Conservation (phyloP, 257 asterid genomes). For the Rehmannia glutinosa region DNA sequence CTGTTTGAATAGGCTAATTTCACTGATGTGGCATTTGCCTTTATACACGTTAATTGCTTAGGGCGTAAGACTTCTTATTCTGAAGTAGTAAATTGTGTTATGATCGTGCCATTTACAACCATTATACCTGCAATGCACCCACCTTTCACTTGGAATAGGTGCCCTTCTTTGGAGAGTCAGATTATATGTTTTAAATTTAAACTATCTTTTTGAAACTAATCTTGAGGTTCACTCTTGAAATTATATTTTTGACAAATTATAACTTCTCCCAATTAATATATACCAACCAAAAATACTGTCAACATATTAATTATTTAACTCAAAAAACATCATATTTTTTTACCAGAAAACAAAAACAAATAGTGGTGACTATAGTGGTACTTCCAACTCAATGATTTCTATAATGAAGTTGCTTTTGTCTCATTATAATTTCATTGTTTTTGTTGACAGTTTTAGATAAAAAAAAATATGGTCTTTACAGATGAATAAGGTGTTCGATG, state of each 20-base stretch:
- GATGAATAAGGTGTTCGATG: neutral
- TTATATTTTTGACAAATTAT: no score
- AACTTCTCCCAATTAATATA: no score
- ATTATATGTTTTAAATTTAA: no score
- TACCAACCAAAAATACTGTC: no score
- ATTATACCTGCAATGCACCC: neutral
- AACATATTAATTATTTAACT: no score
- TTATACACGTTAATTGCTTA: neutral
- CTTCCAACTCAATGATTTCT: neutral
- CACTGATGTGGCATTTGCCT: neutral
- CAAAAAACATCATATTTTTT: no score
- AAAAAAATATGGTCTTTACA: neutral
- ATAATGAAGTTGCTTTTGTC: neutral
- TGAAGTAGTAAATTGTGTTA: neutral
- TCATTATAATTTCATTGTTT: neutral
- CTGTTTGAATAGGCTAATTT: neutral
- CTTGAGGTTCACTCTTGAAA: no score
- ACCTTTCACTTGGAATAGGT: neutral
- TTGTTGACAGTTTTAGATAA: neutral
- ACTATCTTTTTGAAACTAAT: no score
- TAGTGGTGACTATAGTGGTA: neutral
- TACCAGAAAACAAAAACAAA: no score
- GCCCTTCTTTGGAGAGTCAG: neutral
- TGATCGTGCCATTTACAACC: neutral
- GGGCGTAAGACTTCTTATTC: neutral